Percentiles rank a stretch among this genome's conserved stretches.
Evolutionary conservation across 192 early-diverging fungal genomes (phyloP).

Genomic region (Coemansia sp.): DNA sequence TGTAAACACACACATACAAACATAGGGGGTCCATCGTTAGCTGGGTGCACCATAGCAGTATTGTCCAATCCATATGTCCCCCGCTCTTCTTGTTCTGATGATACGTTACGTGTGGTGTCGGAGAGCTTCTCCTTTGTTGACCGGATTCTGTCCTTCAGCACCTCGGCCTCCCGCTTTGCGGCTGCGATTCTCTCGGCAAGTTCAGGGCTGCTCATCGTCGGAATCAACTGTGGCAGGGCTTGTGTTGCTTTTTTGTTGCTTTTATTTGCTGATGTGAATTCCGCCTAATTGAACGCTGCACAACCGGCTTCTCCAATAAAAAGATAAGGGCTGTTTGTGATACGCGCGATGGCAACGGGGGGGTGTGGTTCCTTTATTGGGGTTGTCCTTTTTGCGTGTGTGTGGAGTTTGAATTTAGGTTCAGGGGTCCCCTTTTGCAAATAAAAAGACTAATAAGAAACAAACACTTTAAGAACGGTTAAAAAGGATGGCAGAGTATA

Average conservation of each 20-base stretch:
- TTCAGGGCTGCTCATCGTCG: slow-evolving; percentile 58
- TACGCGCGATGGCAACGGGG: no score
- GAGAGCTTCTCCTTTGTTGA: slow-evolving; percentile 90
- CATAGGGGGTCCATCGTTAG: no score
- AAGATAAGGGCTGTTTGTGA: not conserved
- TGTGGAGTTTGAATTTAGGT: slow-evolving; percentile 11
- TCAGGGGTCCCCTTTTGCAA: not conserved
- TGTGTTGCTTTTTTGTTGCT: not conserved
- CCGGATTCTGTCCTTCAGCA: slow-evolving; percentile 94
- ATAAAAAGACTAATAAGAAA: no score
- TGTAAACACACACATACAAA: no score
- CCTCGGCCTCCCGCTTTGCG: slow-evolving; percentile 93
- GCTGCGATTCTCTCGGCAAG: slow-evolving; percentile 86
- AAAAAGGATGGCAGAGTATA: slow-evolving; percentile 1
- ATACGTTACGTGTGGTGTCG: slow-evolving; percentile 89
- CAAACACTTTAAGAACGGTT: not conserved
- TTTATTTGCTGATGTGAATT: not conserved
- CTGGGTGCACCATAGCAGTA: no score
- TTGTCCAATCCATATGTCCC: no score
- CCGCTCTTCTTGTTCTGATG: no score
- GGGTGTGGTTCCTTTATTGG: not conserved
- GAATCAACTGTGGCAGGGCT: no score
- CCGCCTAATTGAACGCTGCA: slow-evolving; percentile 3
- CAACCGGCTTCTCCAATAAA: no score
- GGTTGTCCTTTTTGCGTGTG: no score